A percentile compares a stretch with the other conserved stretches of the same genome.
phyloP scores from a whole-genome alignment of 2,329 filamentous ascomycete genomes.

The Neonectria neomacrospora region DNA sequence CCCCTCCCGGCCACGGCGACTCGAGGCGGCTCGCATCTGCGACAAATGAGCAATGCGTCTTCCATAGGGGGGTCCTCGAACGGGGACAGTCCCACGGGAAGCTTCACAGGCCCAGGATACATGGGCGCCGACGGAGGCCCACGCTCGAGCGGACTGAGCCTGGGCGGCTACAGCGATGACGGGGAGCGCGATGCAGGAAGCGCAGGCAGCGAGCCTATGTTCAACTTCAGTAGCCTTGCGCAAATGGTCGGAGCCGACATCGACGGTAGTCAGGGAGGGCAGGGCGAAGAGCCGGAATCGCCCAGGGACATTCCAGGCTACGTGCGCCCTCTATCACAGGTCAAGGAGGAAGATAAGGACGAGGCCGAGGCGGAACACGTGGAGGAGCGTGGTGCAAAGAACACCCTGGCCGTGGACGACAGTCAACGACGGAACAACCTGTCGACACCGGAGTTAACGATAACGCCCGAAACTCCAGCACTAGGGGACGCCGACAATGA shows the following conservation, averaged over 20 bases:
- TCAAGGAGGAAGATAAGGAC: slow-evolving; percentile 53
- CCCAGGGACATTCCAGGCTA: slow-evolving; percentile 30
- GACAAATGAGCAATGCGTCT: slow-evolving; percentile 88
- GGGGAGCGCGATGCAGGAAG: slow-evolving; percentile 63
- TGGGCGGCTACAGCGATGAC: slow-evolving; percentile 59
- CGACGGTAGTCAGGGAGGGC: slow-evolving; percentile 54
- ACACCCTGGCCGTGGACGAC: background rate
- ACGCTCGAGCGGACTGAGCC: slow-evolving; percentile 64
- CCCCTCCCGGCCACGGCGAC: slow-evolving; percentile 62
- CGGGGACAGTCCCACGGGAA: slow-evolving; percentile 71
- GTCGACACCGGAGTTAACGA: slow-evolving; percentile 55
- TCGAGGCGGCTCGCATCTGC: slow-evolving; percentile 75
- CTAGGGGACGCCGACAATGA: slow-evolving; percentile 49
- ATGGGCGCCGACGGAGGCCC: slow-evolving; percentile 55
- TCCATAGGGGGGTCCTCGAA: slow-evolving; percentile 79
- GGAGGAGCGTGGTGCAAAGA: slow-evolving; percentile 34
- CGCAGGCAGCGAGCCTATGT: slow-evolving; percentile 77
- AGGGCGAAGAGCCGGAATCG: slow-evolving; percentile 44
- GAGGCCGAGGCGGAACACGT: slow-evolving; percentile 48
- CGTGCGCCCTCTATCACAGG: slow-evolving; percentile 49
- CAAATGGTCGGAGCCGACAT: slow-evolving; percentile 80
- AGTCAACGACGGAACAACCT: slow-evolving; percentile 27
- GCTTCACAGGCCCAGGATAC: slow-evolving; percentile 54
- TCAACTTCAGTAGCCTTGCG: slow-evolving; percentile 89
- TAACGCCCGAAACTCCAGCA: slow-evolving; percentile 63